Base-by-base conservation (phyloP, 192 early-diverging fungal species). In the Backusella circina region DNA sequence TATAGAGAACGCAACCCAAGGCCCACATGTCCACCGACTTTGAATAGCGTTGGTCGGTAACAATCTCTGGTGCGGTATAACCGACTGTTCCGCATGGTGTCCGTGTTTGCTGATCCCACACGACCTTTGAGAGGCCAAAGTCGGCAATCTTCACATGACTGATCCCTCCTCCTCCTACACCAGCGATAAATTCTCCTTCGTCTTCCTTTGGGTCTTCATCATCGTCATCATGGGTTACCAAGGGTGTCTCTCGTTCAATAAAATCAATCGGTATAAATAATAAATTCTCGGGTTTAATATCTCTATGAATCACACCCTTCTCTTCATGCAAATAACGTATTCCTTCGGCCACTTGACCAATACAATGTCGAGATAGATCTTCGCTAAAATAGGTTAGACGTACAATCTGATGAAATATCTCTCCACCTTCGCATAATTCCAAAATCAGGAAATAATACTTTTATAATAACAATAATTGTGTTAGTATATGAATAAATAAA, bases 241-340 rank as follows among this genome's bases (percentile, higher is more conserved):
- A 65, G 5, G 39, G 23, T 1, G 28, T 7, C 15, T 8, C 37
- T 8, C 76, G 65, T 54, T 77, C 70, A 50, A 88, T 85, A 23
- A 93, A 85, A 0, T 91, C 86, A 35, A 92, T 93, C 18, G 91
- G 85, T 68, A 89, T 89, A 83, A 93, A 93, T 18, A 93, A 81
- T 57, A 97, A 85, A 82, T 98, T 98, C 76, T 98, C 96, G 26
- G 92, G 92, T 86, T 98, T 98, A 71, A 98, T 95, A 79, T 98
- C 96, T 41, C 96, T 87, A 79, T 95, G 94, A 37, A 94, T 87
- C 32, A 95, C 85, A 65, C 93, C 91, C 50, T 84, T 82, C 73
- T 95, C 91, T 47, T 91, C 90, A 77, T 98, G 96, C 36, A 96
- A 84, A 76, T 98, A 95, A 50, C 88, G 83, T 28, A 98, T 87